These are phyloP conservation scores for Epichloe coenophiala DNA, from an alignment of 2,329 filamentous ascomycete genomes.

Conservation along the genomic window DNA sequence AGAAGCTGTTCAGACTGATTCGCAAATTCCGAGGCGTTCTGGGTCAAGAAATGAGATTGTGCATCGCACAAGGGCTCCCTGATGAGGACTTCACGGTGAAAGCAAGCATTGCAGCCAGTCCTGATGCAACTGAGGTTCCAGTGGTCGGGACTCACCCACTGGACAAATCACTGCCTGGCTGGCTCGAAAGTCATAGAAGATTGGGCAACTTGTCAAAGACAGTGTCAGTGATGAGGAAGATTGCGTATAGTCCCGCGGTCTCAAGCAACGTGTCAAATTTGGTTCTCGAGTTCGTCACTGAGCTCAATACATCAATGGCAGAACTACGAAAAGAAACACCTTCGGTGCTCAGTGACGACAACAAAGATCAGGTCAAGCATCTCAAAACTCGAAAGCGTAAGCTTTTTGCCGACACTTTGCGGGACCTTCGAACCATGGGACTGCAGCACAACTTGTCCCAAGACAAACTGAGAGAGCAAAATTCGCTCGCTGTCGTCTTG, in stretches of 20 bases:
- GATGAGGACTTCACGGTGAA: conserved; percentile 25
- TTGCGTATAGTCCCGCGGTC: conserved; percentile 38
- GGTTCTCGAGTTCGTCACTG: conserved; percentile 54
- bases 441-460: conserved; percentile 70
- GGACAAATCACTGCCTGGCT: conserved; percentile 19
- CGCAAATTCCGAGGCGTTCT: conserved; percentile 77
- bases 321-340: conserved; percentile 79
- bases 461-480: conserved; percentile 59
- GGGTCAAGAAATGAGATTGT: conserved; percentile 56
- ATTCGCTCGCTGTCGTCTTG: conserved; percentile 56
- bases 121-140: conserved; percentile 5
- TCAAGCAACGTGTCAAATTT: conserved; percentile 43
- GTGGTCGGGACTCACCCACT: conserved; percentile 10
- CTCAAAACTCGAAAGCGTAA: conserved; percentile 84
- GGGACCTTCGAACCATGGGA: conserved; percentile 75
- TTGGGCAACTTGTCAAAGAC: conserved; percentile 60
- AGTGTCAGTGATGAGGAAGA: conserved; percentile 57
- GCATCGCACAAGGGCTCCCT: conserved; percentile 47
- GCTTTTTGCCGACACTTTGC: conserved; percentile 79
- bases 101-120: conserved; percentile 1
- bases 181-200: conserved; percentile 41
- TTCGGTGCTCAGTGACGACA: conserved; percentile 67
- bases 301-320: conserved; percentile 52
- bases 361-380: conserved; percentile 71
- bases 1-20: conserved; percentile 82